Evolutionary conservation across 2,329 filamentous ascomycete species (phyloP), one percentile per base, ranked within the genome.

Genomic region (Herpotrichia juniperi): DNA sequence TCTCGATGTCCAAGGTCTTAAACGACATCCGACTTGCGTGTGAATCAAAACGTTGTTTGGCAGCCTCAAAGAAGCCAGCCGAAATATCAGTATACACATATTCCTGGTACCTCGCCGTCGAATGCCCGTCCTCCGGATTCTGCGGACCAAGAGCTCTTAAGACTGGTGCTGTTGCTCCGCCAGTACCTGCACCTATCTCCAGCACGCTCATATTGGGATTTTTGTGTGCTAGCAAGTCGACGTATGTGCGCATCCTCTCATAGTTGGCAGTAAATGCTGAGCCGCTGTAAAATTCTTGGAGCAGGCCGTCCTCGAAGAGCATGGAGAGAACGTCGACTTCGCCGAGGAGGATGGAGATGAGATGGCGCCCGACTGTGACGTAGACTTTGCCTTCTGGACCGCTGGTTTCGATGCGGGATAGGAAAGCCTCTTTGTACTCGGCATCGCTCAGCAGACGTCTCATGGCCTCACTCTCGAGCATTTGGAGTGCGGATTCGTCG

Each of bases 11-110:
- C 6, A 62, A 25, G 1, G 53, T 32, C 3, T 16, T 16, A 26
- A 37, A 58, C 3, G 56, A 26, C 10, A 61, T 55, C 12, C 53
- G 46, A 1, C 24, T 14, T 4, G 28, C 17, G 16, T 4, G 43
- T 39, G 9, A 5, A 9, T 9, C 40, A 44, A 45, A 61, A 61
- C 11, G 25, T 34, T 56, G 47, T 17, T 48, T 56, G 2, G 57
- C 58, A 6, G 37, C 17, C 7, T 39, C 21, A 46, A 67, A 59
- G 49, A 66, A 63, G 1, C 47, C 57, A 3, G 60, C 6, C 2
- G 58, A 62, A 14, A 66, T 56, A 39, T 66, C 63, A 1, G 64
- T 66, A 47, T 48, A 64, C 9, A 25, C 43, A 40, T 67, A 67
- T 12, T 12, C 21, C 35, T 16, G 19, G 17, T 42, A 37, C 26